Conservation (phyloP, 2,329 filamentous ascomycete genomes). For the Botrytis paeoniae region DNA sequence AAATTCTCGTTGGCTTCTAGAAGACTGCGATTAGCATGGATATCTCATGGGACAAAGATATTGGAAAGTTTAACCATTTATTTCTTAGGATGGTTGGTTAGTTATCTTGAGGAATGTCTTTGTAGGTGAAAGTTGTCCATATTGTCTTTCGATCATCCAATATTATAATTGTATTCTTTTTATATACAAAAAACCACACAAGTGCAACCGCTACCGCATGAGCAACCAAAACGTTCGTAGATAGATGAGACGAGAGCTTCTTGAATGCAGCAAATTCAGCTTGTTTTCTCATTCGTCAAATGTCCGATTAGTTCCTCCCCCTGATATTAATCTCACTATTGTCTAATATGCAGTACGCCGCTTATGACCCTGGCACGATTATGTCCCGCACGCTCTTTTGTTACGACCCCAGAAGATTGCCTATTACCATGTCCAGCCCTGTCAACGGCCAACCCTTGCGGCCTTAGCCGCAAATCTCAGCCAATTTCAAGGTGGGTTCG, state of each 20-base stretch:
- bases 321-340: not conserved
- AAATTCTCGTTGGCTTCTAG: not conserved
- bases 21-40: not conserved
- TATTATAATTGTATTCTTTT: not conserved
- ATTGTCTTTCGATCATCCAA: not conserved
- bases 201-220: not conserved
- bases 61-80: not conserved
- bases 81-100: not conserved
- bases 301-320: not conserved
- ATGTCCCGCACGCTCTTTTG: not conserved
- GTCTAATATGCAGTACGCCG: not conserved
- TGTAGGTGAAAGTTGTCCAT: not conserved
- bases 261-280: not conserved
- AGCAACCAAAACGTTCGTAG: not conserved
- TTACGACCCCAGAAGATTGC: not conserved
- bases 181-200: not conserved
- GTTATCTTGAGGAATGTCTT: not conserved
- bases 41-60: not conserved
- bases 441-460: not conserved
- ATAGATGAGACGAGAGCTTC: not conserved
- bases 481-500: not conserved
- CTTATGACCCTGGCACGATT: not conserved
- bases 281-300: not conserved
- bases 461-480: not conserved
- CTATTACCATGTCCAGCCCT: not conserved